Evolutionary conservation across 129 eudicot genomes (phyloP).

Genomic region (Ambrosia trifida): DNA sequence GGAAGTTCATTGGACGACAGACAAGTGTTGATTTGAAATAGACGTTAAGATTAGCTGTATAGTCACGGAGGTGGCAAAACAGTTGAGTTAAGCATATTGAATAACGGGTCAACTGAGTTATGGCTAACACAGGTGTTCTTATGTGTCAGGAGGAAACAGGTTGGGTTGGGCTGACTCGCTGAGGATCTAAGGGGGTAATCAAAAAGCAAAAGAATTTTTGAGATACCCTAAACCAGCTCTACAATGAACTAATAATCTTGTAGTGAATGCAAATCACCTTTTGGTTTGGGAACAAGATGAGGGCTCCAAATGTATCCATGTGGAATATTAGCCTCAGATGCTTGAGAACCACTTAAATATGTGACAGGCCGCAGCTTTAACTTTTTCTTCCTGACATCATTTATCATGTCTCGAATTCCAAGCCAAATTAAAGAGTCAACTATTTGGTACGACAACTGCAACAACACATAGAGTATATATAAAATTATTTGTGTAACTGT

Average conservation of each 20-base stretch:
- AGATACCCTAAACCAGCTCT: slow-evolving; percentile 12
- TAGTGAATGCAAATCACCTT: slow-evolving; percentile 49
- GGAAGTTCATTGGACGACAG: background rate
- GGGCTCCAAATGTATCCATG: slow-evolving; percentile 99
- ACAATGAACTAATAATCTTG: slow-evolving; percentile 16
- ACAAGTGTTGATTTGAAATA: background rate
- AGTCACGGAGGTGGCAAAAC: background rate
- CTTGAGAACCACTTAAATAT: slow-evolving; percentile 93
- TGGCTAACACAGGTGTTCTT: background rate
- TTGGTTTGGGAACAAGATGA: slow-evolving; percentile 98
- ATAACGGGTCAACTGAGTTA: background rate
- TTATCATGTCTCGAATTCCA: slow-evolving; percentile 98
- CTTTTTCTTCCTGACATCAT: slow-evolving; percentile 91
- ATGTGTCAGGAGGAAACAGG: background rate
- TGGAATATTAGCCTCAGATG: slow-evolving; percentile 79
- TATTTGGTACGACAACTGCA: slow-evolving; percentile 98
- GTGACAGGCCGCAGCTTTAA: slow-evolving; percentile 92
- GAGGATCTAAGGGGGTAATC: slow-evolving; percentile 1
- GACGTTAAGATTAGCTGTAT: background rate
- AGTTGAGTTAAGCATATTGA: too few species aligned
- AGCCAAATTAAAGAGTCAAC: slow-evolving; percentile 98
- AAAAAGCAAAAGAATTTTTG: background rate
- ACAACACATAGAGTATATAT: slow-evolving; percentile 24
- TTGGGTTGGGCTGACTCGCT: background rate
- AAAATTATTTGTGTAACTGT: slow-evolving; percentile 10